phyloP scores from a whole-genome alignment of 768 basidiomycete genomes.

The Fistulinella prunicolor region DNA sequence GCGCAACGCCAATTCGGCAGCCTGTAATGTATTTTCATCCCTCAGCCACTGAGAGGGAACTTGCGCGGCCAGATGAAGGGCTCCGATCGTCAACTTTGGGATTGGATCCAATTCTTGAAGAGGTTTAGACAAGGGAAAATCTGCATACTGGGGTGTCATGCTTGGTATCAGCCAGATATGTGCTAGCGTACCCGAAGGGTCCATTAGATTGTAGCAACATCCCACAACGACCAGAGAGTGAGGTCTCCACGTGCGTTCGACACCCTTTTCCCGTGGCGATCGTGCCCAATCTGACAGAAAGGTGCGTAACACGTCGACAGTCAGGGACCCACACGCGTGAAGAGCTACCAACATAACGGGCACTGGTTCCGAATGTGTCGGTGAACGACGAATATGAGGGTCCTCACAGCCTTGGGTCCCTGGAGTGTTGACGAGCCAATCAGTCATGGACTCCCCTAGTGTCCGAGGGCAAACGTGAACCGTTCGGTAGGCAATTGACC shows the following conservation, averaged over 20 bases:
- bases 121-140: constrained; percentile 51
- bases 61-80: constrained; percentile 69
- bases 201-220: constrained; percentile 77
- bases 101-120: constrained; percentile 17
- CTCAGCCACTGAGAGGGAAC: constrained; percentile 61
- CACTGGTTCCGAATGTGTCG: constrained; percentile 8
- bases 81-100: constrained; percentile 35
- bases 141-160: constrained; percentile 29
- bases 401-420: neutral
- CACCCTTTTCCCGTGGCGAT: constrained; percentile 2
- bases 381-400: neutral
- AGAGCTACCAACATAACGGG: constrained; percentile 66
- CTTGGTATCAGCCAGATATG: neutral
- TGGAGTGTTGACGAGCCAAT: constrained; percentile 45
- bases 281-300: constrained; percentile 35
- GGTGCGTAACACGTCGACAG: constrained; percentile 60
- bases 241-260: constrained; percentile 43
- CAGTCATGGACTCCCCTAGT: constrained; percentile 44
- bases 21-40: constrained; percentile 28
- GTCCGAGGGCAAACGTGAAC: constrained; percentile 50
- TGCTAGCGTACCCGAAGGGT: constrained; percentile 39
- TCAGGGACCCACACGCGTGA: constrained; percentile 75
- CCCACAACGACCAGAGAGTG: constrained; percentile 61
- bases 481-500: constrained; percentile 54
- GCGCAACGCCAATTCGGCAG: constrained; percentile 51